Base-by-base conservation (phyloP, 495 filamentous ascomycete species). In the Pseudevernia furfuracea region DNA sequence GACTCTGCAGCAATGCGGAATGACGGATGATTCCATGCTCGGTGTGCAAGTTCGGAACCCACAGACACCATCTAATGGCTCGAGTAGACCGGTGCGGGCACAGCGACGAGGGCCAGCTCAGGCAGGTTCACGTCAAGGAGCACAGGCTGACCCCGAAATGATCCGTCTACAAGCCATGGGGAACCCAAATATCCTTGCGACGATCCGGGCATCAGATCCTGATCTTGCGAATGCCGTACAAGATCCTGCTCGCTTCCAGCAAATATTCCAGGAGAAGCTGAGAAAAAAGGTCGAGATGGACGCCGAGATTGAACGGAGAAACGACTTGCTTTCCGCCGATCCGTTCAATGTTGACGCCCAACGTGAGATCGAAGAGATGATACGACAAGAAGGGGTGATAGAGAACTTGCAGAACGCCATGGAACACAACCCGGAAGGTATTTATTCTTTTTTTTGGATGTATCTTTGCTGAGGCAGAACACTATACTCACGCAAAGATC, bases 391-490 rank as follows among this genome's bases (percentile, higher is more conserved):
- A 75, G 82, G 86, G 0, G 92, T 98, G 44, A 90, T 89, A 70
- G 92, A 96, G 74, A 97, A 98, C 71, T 75, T 96, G 64, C 91
- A 97, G 72, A 92, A 90, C 74, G 92, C 95, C 34, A 89, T 96
- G 82, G 94, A 97, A 77, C 85, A 97, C 73, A 91, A 95, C 69
- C 94, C 94, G 2, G 94, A 97, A 84, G 92, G 94, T 96, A 80
- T 63, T 80, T 74, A 44, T 41, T 12, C 28, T 8, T 64, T 55
- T 55, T 19, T 25, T 21, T n/a, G n/a, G 21, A 41, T 61, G 1
- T 64, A 14, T 59, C 23, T 8, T 21, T 34, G 9, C 36, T 30
- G 11, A 9, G n/a, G 25, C 14, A 49, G 43, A n/a, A 32, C 43
- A 61, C 9, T 23, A 55, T 28, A 58, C 71, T 74, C 70, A 74